Evolutionary conservation across 768 basidiomycete genomes (phyloP).

Genomic region (Suillus subaureus): DNA sequence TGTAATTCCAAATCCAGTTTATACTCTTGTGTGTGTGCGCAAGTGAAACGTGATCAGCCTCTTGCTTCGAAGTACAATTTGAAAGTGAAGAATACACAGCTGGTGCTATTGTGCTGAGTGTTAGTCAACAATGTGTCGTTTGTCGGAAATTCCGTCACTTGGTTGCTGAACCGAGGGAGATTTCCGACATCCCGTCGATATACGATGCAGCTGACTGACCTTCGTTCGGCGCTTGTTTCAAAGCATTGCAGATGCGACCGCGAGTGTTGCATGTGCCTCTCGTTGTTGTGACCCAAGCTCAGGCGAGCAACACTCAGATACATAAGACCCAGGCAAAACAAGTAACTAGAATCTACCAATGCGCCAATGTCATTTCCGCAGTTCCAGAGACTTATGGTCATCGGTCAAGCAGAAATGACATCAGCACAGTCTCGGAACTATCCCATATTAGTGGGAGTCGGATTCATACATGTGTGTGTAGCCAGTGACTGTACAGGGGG

Average conservation of each 20-base stretch:
- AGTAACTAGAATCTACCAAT: too few relatives aligned
- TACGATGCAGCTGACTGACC: not conserved
- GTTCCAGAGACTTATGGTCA: not conserved
- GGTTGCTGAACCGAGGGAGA: not conserved
- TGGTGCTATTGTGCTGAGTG: not conserved
- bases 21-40: not conserved
- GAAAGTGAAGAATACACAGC: not conserved
- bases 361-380: too few relatives aligned
- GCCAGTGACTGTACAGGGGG: not conserved
- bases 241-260: not conserved
- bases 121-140: not conserved
- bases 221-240: not conserved
- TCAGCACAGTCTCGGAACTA: not conserved
- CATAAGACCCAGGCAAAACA: not conserved
- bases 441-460: not conserved
- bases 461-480: not conserved
- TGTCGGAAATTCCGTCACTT: not conserved
- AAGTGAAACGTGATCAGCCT: not conserved
- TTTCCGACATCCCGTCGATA: not conserved
- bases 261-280: not conserved
- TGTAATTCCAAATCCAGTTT: not conserved
- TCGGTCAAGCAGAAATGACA: not conserved
- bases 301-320: not conserved
- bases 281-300: not conserved
- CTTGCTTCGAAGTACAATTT: not conserved